Percentiles rank a stretch among this genome's conserved stretches.
Conservation (phyloP, 2,329 filamentous ascomycete species). For the Sordariomycetes sp. region DNA sequence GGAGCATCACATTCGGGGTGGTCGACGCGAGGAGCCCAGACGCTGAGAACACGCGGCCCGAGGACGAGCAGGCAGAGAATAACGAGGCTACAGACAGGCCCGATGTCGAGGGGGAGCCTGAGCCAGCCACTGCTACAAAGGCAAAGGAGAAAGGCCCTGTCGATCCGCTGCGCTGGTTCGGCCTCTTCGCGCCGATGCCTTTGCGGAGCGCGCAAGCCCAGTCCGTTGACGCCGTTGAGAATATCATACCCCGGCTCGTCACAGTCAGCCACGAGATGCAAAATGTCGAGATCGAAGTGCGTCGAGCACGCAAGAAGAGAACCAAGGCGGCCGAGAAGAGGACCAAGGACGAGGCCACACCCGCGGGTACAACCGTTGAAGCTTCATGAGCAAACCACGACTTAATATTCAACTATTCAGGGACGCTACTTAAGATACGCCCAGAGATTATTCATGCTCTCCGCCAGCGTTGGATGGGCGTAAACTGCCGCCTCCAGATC, state of each 20-base stretch:
- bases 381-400: too few relatives aligned
- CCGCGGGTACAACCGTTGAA: not conserved
- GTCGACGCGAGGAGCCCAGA: conserved; percentile 1
- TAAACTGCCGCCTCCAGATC: conserved; percentile 35
- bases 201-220: conserved; percentile 50
- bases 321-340: conserved; percentile 28
- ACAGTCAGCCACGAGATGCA: conserved; percentile 52
- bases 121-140: conserved; percentile 6
- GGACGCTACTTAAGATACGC: conserved; percentile 26
- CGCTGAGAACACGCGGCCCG: not conserved
- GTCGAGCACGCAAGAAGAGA: conserved; percentile 47
- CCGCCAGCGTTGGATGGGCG: conserved; percentile 40
- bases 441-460: conserved; percentile 43
- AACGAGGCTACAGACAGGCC: conserved; percentile 1
- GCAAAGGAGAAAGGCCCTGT: conserved; percentile 8
- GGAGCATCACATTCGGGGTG: conserved; percentile 9
- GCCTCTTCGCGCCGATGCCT: conserved; percentile 40
- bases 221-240: conserved; percentile 46
- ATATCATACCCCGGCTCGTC: conserved; percentile 46
- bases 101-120: conserved; percentile 1
- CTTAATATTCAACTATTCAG: too few relatives aligned
- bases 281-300: conserved; percentile 59
- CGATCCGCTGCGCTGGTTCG: conserved; percentile 47
- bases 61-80: conserved; percentile 3
- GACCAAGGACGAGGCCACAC: conserved; percentile 1